These are phyloP conservation scores for Alternaria novae-zelandiae DNA, from an alignment of 2,329 filamentous ascomycete species.

Conservation along the genomic window DNA sequence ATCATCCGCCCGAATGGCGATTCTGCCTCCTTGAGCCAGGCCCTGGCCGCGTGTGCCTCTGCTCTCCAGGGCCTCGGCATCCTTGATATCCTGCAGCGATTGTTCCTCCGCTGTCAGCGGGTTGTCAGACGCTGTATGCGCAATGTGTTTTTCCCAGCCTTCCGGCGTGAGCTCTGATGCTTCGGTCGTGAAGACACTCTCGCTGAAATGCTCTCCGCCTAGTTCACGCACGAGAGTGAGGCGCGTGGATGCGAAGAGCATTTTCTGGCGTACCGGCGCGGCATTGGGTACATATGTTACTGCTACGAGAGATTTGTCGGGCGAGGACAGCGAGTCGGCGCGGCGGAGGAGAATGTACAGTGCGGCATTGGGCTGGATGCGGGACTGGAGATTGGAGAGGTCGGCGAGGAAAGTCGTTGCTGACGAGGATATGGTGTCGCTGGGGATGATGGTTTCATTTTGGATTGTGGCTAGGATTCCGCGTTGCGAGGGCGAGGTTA, in stretches of 20 bases:
- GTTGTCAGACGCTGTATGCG: slow-evolving; percentile 65
- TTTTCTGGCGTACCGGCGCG: slow-evolving; percentile 83
- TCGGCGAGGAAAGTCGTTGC: slow-evolving; percentile 68
- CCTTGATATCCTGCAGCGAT: slow-evolving; percentile 73
- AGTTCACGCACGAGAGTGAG: slow-evolving; percentile 78
- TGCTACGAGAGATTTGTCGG: slow-evolving; percentile 60
- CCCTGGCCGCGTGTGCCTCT: slow-evolving; percentile 66
- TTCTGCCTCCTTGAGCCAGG: slow-evolving; percentile 38
- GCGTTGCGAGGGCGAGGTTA: slow-evolving; percentile 67
- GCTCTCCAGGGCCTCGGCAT: slow-evolving; percentile 76
- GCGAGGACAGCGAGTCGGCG: slow-evolving; percentile 57
- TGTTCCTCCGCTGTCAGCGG: slow-evolving; percentile 82
- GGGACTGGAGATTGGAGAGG: slow-evolving; percentile 65
- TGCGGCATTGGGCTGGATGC: slow-evolving; percentile 70
- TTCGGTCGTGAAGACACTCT: slow-evolving; percentile 75
- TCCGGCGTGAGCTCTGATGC: slow-evolving; percentile 70
- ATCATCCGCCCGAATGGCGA: slow-evolving; percentile 63
- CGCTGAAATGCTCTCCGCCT: slow-evolving; percentile 78
- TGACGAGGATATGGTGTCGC: slow-evolving; percentile 59
- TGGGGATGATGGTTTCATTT: slow-evolving; percentile 70
- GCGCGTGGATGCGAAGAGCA: slow-evolving; percentile 81
- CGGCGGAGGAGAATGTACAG: slow-evolving; percentile 79
- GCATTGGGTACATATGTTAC: slow-evolving; percentile 81
- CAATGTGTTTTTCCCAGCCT: slow-evolving; percentile 76
- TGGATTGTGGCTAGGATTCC: slow-evolving; percentile 74